phyloP scores from a whole-genome alignment of 176 grass and related monocot genomes.

The Zea mays region DNA sequence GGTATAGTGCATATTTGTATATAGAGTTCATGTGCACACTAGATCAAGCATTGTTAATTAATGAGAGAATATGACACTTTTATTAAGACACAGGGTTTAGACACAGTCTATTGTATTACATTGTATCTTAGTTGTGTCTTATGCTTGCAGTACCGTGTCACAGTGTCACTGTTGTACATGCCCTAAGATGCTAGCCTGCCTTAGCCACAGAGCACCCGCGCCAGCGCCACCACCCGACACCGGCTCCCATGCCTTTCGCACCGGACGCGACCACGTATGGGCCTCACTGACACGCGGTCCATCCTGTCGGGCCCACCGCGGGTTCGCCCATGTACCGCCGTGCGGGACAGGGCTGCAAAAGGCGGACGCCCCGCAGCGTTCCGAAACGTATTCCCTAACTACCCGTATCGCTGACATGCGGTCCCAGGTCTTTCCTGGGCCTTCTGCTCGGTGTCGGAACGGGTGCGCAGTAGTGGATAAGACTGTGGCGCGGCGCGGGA shows the following conservation, averaged over 20 bases:
- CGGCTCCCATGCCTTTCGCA: conserved; percentile 4
- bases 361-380: not conserved
- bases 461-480: not conserved
- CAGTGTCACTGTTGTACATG: no score
- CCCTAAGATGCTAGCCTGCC: no score
- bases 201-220: no score
- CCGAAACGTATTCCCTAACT: not conserved
- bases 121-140: no score
- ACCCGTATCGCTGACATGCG: not conserved
- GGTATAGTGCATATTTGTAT: no score
- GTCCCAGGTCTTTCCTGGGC: not conserved
- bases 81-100: no score
- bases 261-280: not conserved
- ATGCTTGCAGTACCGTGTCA: no score
- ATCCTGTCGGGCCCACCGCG: not conserved
- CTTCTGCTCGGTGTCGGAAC: not conserved
- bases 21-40: no score
- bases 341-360: conserved; percentile 14
- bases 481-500: not conserved
- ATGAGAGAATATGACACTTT: no score
- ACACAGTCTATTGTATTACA: no score
- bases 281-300: conserved; percentile 20
- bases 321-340: not conserved
- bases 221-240: not conserved
- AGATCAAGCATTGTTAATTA: no score